phyloP scores from a whole-genome alignment of 805 yeast species.

The Lachancea dasiensis region DNA sequence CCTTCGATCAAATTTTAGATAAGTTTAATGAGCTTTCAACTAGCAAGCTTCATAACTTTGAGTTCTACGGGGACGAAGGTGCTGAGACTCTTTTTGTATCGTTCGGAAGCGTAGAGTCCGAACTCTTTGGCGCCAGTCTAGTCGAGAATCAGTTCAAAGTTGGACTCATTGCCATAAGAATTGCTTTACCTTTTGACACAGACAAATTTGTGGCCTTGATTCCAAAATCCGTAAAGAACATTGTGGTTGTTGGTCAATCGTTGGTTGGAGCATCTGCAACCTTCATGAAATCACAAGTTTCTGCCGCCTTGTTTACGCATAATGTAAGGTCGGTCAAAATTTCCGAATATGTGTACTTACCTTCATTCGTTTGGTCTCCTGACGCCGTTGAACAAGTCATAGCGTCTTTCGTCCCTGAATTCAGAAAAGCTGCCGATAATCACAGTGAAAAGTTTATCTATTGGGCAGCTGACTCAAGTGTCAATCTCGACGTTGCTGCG shows the following conservation, averaged over 20 bases:
- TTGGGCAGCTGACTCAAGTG: constrained; percentile 66
- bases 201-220: constrained; percentile 51
- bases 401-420: constrained; percentile 33
- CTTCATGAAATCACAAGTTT: constrained; percentile 60
- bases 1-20: constrained; percentile 25
- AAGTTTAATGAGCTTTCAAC: constrained; percentile 25
- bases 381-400: constrained; percentile 46
- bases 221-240: constrained; percentile 50
- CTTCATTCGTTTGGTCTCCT: constrained; percentile 52
- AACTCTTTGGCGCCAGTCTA: constrained; percentile 45
- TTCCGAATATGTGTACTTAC: constrained; percentile 47
- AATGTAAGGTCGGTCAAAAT: constrained; percentile 35
- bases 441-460: constrained; percentile 35
- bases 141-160: constrained; percentile 35
- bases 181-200: constrained; percentile 74
- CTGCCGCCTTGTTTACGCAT: constrained; percentile 58
- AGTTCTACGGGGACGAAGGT: constrained; percentile 56
- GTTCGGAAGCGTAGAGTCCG: constrained; percentile 67
- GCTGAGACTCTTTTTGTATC: constrained; percentile 75
- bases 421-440: constrained; percentile 10
- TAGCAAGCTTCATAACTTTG: constrained; percentile 25
- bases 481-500: constrained; percentile 49
- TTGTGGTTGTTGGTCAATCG: constrained; percentile 66
- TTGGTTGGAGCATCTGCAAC: constrained; percentile 34
- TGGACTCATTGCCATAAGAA: constrained; percentile 66